Conservation (phyloP, 768 basidiomycete genomes). For the Russula lepida region DNA sequence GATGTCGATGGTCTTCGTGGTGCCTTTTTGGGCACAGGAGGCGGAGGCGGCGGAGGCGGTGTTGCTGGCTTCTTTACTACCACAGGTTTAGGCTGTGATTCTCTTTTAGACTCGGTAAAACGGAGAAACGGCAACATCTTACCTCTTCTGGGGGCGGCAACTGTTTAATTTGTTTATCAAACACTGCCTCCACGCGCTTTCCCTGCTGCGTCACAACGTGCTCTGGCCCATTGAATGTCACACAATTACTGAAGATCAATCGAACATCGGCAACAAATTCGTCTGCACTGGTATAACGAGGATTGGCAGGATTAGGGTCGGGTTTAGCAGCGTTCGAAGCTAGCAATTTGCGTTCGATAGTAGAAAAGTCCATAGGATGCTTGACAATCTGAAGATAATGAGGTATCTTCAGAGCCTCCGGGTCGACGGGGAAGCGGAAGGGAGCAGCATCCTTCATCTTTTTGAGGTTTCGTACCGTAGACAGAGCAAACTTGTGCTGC, state of each 20-base stretch:
- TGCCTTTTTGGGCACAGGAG: slow-evolving; percentile 37
- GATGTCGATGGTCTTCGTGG: slow-evolving; percentile 70
- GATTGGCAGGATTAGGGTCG: slow-evolving; percentile 58
- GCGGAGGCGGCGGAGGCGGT: slow-evolving; percentile 33
- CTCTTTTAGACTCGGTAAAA: slow-evolving; percentile 21
- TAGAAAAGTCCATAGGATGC: slow-evolving; percentile 89
- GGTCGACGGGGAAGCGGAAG: slow-evolving; percentile 85
- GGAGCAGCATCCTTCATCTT: slow-evolving; percentile 76
- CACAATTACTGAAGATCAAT: slow-evolving; percentile 80
- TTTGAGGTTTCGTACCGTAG: slow-evolving; percentile 73
- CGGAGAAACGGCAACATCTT: slow-evolving; percentile 24
- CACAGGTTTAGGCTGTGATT: slow-evolving; percentile 33
- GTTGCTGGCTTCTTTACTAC: slow-evolving; percentile 36
- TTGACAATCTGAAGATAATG: slow-evolving; percentile 85
- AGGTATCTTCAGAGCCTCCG: slow-evolving; percentile 72
- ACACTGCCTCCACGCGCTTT: slow-evolving; percentile 70
- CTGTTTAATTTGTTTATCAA: slow-evolving; percentile 82
- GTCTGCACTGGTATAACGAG: slow-evolving; percentile 68
- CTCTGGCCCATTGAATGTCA: slow-evolving; percentile 89
- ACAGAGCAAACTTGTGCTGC: slow-evolving; percentile 75
- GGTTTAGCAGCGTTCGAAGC: slow-evolving; percentile 76
- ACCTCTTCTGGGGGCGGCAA: slow-evolving; percentile 75
- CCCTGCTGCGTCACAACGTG: slow-evolving; percentile 76
- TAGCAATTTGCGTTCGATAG: slow-evolving; percentile 79
- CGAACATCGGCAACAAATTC: slow-evolving; percentile 83